Evolutionary conservation across 371 early-diverging fungal species (phyloP), one percentile per base, ranked within the genome.

Genomic region (Apophysomyces trapeziformis): DNA sequence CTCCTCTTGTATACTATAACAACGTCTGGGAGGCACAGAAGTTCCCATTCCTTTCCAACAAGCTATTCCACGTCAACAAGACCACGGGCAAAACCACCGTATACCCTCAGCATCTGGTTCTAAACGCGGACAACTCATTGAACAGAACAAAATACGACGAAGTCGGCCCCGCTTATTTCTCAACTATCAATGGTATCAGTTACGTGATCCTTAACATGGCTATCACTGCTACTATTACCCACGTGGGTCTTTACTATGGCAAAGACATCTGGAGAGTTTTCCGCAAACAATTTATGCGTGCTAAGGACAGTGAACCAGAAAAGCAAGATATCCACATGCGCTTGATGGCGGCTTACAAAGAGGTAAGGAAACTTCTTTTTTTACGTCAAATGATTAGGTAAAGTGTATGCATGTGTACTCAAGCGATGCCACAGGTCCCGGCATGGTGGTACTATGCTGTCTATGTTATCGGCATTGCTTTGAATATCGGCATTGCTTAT

Each of bases 371-470:
- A 26, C 32, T 26, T 26, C 32, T 3, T 78, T 14, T 14, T 50
- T 21, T n/a, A 50, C 73, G 16, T 45, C 8, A n/a, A 18, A 13
- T 45, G 46, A 45, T 13, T 4, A 4, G 0, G 21, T 0, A 2
- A 50, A 84, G 5, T 13, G 1, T 50, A 50, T 9, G 9, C 8
- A 21, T 35, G 54, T 14, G 21, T 50, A 16, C 57, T 71, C 38
- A 83, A 13, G 1, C 83, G 83, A 74, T 76, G 37, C 64, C 58
- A 1, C 87, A 90, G 71, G 87, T 92, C 21, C 94, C 94, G 3
- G 75, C 78, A 46, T 89, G 88, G 88, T 93, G 94, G 94, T 93
- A 93, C 57, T 73, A 79, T 47, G 56, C 67, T 7, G 71, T 90
- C 41, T 92, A 89, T 68, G 68, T 84, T 4, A 50, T 80, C 8